A percentile compares a stretch with the other conserved stretches of the same genome.
Conservation (phyloP, 2,329 filamentous ascomycete genomes). For the Talaromyces sp. region DNA sequence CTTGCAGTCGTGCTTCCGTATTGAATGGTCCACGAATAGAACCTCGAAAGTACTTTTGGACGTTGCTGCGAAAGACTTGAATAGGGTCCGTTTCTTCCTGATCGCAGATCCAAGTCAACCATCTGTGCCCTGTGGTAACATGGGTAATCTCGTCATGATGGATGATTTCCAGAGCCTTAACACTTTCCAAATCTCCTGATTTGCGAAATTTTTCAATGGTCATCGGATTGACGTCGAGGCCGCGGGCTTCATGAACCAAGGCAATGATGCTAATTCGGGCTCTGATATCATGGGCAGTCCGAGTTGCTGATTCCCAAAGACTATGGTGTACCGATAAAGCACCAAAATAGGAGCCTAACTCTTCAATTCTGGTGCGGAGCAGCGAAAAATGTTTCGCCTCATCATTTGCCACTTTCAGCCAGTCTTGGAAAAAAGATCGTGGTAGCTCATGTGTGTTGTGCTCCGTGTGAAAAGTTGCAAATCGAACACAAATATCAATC, state of each 20-base stretch:
- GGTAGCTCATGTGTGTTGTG: slow-evolving; percentile 32
- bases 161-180: slow-evolving; percentile 43
- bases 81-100: slow-evolving; percentile 47
- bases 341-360: slow-evolving; percentile 46
- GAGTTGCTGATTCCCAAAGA: slow-evolving; percentile 45
- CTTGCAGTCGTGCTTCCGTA: slow-evolving; percentile 42
- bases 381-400: slow-evolving; percentile 51
- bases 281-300: slow-evolving; percentile 45
- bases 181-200: slow-evolving; percentile 42
- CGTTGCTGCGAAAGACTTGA: slow-evolving; percentile 45
- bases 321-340: slow-evolving; percentile 48
- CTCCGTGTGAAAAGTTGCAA: slow-evolving; percentile 44
- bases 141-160: slow-evolving; percentile 51
- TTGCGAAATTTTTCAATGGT: slow-evolving; percentile 49
- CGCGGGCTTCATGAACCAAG: slow-evolving; percentile 49
- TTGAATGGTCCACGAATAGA: slow-evolving; percentile 47
- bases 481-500: slow-evolving; percentile 48
- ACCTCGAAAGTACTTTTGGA: slow-evolving; percentile 43
- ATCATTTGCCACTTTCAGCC: slow-evolving; percentile 49
- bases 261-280: slow-evolving; percentile 49
- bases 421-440: slow-evolving; percentile 48
- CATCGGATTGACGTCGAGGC: slow-evolving; percentile 48
- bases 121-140: slow-evolving; percentile 48
- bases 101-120: slow-evolving; percentile 48
- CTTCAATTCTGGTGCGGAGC: slow-evolving; percentile 45